Conservation (phyloP, 2,329 filamentous ascomycete genomes). For the Fusarium sp. region DNA sequence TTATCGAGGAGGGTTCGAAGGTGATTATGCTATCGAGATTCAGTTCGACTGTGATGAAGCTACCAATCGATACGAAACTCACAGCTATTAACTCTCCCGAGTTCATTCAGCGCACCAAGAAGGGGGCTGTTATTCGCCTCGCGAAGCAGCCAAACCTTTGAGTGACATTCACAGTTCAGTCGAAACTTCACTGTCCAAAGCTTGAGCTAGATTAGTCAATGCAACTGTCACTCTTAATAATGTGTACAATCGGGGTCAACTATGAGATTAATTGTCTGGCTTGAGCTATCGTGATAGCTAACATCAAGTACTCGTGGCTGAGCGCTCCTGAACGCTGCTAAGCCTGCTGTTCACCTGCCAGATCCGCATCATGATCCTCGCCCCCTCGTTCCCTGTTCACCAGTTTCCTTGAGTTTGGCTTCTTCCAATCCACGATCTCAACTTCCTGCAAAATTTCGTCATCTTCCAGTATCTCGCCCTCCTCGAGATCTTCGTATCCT, state of each 20-base stretch:
- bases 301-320: background rate
- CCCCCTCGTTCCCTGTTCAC: too few relatives aligned
- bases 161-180: background rate
- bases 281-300: background rate
- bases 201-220: background rate
- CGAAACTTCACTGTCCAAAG: background rate
- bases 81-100: fast-evolving
- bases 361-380: background rate
- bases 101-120: background rate
- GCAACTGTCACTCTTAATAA: background rate
- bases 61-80: background rate
- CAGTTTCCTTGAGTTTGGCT: background rate
- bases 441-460: background rate
- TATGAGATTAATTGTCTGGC: background rate
- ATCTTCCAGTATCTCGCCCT: background rate
- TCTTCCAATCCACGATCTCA: background rate
- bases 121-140: background rate
- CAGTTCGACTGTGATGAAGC: background rate
- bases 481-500: background rate
- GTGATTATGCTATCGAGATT: too few relatives aligned
- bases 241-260: too few relatives aligned
- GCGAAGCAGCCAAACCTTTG: background rate
- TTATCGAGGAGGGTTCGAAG: background rate
- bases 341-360: background rate
- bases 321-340: background rate